Conservation (phyloP, 768 basidiomycete species). For the Boletus bicolor region DNA sequence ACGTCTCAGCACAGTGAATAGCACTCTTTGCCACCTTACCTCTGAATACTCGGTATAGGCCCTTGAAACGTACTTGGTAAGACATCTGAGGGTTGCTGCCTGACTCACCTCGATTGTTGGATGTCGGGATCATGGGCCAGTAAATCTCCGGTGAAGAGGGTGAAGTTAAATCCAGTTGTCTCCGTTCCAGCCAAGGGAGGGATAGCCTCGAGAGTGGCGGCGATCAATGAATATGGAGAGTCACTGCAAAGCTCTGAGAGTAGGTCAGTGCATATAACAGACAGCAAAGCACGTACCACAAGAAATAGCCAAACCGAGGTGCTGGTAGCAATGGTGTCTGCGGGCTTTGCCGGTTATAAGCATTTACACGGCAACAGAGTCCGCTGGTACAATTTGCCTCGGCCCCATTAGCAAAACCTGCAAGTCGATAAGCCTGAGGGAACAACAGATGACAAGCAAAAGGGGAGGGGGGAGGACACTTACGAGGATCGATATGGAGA, state of each 20-base stretch:
- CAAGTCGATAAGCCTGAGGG: not conserved
- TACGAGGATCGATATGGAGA: constrained; percentile 72
- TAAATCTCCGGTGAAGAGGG: constrained; percentile 71
- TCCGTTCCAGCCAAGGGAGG: constrained; percentile 62
- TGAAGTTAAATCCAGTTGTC: constrained; percentile 59
- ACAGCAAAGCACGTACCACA: constrained; percentile 40
- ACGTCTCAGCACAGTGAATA: constrained; percentile 6
- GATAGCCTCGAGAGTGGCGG: constrained; percentile 63
- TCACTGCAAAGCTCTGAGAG: constrained; percentile 41
- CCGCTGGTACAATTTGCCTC: constrained; percentile 71
- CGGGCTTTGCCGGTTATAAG: constrained; percentile 48
- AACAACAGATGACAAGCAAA: not conserved
- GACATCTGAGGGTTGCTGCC: not conserved
- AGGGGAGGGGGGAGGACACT: constrained; percentile 9
- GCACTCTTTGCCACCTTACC: constrained; percentile 32
- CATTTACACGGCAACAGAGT: constrained; percentile 61
- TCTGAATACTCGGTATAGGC: constrained; percentile 61
- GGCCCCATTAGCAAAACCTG: constrained; percentile 65
- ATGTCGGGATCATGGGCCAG: constrained; percentile 68
- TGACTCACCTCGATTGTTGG: constrained; percentile 54
- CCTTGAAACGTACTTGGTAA: constrained; percentile 31
- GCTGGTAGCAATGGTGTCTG: constrained; percentile 53
- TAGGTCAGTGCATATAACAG: not conserved
- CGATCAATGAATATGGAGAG: constrained; percentile 56
- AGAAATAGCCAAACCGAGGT: constrained; percentile 64